Evolutionary conservation across 371 early-diverging fungal genomes (phyloP).

Genomic region (Mortierella sp.): DNA sequence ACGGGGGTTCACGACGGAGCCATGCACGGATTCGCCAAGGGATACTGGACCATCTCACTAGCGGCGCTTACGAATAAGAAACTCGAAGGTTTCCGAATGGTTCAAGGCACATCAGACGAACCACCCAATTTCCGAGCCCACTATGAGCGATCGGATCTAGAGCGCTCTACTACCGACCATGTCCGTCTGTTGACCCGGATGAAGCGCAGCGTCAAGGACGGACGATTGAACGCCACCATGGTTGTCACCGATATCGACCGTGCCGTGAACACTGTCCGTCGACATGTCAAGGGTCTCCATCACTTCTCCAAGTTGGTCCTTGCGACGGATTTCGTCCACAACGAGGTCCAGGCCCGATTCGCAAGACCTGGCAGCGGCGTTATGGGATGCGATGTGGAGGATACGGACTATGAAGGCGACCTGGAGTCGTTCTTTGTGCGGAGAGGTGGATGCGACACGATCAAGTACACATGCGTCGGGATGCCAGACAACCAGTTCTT

Average conservation of each 20-base stretch:
- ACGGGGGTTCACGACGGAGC: not conserved
- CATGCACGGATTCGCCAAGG: constrained; percentile 12
- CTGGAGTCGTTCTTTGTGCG: constrained; percentile 24
- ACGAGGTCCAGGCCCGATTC: constrained; percentile 26
- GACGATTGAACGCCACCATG: constrained; percentile 25
- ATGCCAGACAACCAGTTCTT: constrained; percentile 24
- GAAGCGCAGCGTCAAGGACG: constrained; percentile 6
- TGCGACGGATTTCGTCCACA: constrained; percentile 19
- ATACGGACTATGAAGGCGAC: constrained; percentile 25
- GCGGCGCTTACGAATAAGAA: not conserved
- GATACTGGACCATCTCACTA: not conserved
- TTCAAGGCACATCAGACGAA: not conserved
- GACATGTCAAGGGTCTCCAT: constrained; percentile 33
- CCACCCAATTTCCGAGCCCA: constrained; percentile 5
- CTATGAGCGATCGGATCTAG: constrained; percentile 10
- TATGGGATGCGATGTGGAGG: constrained; percentile 25
- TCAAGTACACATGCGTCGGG: constrained; percentile 23
- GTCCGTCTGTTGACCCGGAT: not conserved
- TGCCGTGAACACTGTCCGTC: constrained; percentile 18
- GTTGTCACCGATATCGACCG: constrained; percentile 36
- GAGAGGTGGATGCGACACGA: constrained; percentile 28
- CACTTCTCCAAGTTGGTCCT: constrained; percentile 32
- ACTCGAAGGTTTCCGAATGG: not conserved
- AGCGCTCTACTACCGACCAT: not conserved
- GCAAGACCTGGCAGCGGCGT: constrained; percentile 14